Evolutionary conservation across 2,329 filamentous ascomycete species (phyloP).

Genomic region (Hypoxylon sp.): DNA sequence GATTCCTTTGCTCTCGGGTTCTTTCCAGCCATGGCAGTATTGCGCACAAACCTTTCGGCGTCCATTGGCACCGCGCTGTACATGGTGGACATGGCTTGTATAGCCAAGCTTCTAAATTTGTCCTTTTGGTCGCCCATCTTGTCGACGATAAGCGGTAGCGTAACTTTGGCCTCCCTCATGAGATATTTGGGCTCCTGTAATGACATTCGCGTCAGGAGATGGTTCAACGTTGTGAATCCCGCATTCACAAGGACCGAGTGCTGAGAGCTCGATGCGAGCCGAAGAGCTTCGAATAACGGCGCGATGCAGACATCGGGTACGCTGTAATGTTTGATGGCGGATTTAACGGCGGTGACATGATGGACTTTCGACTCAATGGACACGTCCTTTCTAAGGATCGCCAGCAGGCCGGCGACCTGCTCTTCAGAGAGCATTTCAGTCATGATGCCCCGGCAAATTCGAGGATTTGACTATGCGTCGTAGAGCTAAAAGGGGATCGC

Average conservation of each 20-base stretch:
- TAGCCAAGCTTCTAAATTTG: constrained; percentile 78
- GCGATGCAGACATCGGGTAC: constrained; percentile 78
- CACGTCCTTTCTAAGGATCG: constrained; percentile 66
- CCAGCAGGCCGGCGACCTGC: constrained; percentile 63
- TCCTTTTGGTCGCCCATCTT: constrained; percentile 90
- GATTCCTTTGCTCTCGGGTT: constrained; percentile 86
- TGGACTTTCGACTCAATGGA: constrained; percentile 75
- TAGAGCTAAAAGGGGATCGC: too few species aligned
- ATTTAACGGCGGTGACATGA: constrained; percentile 79
- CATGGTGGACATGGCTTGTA: constrained; percentile 79
- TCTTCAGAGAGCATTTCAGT: constrained; percentile 67
- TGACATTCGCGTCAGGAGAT: constrained; percentile 84
- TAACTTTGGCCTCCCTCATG: constrained; percentile 72
- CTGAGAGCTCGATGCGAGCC: constrained; percentile 76
- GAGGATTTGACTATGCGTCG: constrained; percentile 40
- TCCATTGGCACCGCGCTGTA: constrained; percentile 75
- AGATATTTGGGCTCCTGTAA: constrained; percentile 83
- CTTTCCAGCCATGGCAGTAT: constrained; percentile 79
- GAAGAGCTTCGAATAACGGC: constrained; percentile 83
- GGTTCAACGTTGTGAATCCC: constrained; percentile 86
- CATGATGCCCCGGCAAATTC: constrained; percentile 48
- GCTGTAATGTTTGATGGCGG: constrained; percentile 90
- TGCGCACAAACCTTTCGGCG: constrained; percentile 82
- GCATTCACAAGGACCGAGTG: constrained; percentile 81
- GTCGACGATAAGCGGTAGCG: constrained; percentile 80